Conservation (phyloP, 257 asterid genomes). For the Echites panduratus region DNA sequence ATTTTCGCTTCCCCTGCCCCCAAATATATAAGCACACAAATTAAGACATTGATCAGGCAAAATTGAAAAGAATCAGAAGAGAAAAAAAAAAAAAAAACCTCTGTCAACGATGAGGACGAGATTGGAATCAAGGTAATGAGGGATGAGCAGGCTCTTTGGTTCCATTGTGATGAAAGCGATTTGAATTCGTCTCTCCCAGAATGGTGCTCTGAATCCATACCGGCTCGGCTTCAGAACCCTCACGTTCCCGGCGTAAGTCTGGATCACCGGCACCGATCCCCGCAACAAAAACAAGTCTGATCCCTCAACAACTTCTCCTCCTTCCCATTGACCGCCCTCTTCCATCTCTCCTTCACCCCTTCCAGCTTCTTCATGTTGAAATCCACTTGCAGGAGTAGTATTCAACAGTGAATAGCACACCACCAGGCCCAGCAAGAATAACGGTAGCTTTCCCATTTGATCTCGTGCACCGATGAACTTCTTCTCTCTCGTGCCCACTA, state of each 20-base stretch:
- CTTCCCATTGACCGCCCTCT: neutral
- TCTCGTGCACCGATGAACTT: too few species aligned
- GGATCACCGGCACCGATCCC: slow-evolving; percentile 28
- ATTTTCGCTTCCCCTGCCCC: slow-evolving; percentile 73
- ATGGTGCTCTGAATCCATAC: slow-evolving; percentile 12
- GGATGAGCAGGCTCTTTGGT: slow-evolving; percentile 63
- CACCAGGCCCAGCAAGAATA: neutral
- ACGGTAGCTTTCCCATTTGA: neutral
- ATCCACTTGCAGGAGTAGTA: neutral
- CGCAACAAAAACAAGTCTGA: slow-evolving; percentile 1
- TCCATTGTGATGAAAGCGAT: slow-evolving; percentile 70
- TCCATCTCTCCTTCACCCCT: neutral
- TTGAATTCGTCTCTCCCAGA: slow-evolving; percentile 1
- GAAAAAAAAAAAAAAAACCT: slow-evolving; percentile 29
- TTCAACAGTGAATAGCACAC: neutral
- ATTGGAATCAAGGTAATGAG: slow-evolving; percentile 79
- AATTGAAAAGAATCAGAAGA: neutral
- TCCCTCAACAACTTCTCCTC: neutral
- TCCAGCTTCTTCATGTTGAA: neutral
- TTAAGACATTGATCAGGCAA: neutral
- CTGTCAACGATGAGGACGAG: slow-evolving; percentile 62
- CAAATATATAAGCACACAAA: neutral
- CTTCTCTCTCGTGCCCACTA: neutral
- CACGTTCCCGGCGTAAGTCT: slow-evolving; percentile 70
- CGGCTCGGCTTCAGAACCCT: slow-evolving; percentile 42